These are phyloP conservation scores for Singerocomus inundabilis DNA, from an alignment of 1,284 basidiomycete species.

Conservation along the genomic window DNA sequence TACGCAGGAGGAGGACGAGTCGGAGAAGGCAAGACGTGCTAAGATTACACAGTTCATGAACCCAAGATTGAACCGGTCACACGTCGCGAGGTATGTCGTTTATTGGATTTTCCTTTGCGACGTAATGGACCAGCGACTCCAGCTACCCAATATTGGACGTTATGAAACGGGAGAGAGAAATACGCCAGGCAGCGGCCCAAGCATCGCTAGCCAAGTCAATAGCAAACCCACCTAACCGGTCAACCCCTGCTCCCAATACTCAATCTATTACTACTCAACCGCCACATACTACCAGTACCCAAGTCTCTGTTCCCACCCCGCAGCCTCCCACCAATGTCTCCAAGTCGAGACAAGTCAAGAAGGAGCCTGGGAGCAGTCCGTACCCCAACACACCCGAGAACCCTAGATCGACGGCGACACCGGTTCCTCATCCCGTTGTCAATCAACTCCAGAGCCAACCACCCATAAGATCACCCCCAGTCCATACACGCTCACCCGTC, in stretches of 20 bases:
- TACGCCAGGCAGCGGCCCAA: conserved; percentile 27
- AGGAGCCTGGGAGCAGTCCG: conserved; percentile 29
- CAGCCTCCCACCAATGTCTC: conserved; percentile 21
- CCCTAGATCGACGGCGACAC: conserved; percentile 30
- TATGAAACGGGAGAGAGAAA: conserved; percentile 36
- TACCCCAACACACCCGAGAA: conserved; percentile 32
- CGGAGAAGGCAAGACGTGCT: conserved; percentile 61
- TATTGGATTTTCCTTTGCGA: conserved; percentile 1
- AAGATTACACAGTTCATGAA: conserved; percentile 79
- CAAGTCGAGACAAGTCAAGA: conserved; percentile 30
- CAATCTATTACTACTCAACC: conserved; percentile 21
- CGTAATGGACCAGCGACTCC: conserved; percentile 7
- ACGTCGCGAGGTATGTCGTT: conserved; percentile 45
- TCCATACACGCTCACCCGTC: conserved; percentile 32
- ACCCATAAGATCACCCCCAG: conserved; percentile 28
- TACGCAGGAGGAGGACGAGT: conserved; percentile 66
- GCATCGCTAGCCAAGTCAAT: conserved; percentile 21
- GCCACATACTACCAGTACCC: conserved; percentile 16
- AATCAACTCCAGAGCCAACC: conserved; percentile 33
- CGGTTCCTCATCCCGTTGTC: conserved; percentile 32
- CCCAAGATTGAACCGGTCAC: conserved; percentile 49
- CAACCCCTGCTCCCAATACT: conserved; percentile 20
- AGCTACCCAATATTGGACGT: conserved; percentile 58
- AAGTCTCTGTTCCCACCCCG: conserved; percentile 18
- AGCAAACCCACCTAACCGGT: conserved; percentile 26